Conservation (phyloP, 305 asterid species). For the Fraxinus albicans region DNA sequence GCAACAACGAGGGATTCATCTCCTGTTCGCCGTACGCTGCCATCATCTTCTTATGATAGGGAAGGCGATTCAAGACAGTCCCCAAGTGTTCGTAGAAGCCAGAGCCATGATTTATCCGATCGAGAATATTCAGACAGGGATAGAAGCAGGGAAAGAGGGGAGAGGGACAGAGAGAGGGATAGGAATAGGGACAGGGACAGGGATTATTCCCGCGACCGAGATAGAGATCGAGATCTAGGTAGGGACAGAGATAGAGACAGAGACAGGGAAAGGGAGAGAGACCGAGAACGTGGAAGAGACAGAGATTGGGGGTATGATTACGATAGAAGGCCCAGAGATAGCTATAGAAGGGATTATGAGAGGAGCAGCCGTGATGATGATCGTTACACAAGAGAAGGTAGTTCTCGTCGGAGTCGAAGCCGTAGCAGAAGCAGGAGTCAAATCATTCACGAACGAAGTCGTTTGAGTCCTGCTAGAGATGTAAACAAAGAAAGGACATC, state of each 20-base stretch:
- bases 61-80: constrained; percentile 56
- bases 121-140: constrained; percentile 53
- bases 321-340: constrained; percentile 46
- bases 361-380: constrained; percentile 47
- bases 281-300: neutral
- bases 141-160: constrained; percentile 28
- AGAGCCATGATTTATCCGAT: constrained; percentile 68
- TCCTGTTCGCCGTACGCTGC: constrained; percentile 74
- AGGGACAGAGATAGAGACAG: constrained; percentile 31
- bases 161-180: neutral
- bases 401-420: constrained; percentile 54
- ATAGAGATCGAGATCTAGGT: constrained; percentile 5
- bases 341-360: constrained; percentile 62
- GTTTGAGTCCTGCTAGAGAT: constrained; percentile 42
- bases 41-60: constrained; percentile 52
- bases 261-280: constrained; percentile 20
- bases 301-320: constrained; percentile 24
- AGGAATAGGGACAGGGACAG: constrained; percentile 15
- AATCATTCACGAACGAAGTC: constrained; percentile 45
- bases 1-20: constrained; percentile 98
- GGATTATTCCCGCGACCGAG: neutral
- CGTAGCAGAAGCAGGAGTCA: constrained; percentile 57
- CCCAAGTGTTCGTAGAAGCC: constrained; percentile 56
- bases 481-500: constrained; percentile 53
- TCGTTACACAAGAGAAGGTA: constrained; percentile 36